These are phyloP conservation scores for Helicostylum pulchrum DNA, from an alignment of 192 early-diverging fungal species.

Conservation along the genomic window DNA sequence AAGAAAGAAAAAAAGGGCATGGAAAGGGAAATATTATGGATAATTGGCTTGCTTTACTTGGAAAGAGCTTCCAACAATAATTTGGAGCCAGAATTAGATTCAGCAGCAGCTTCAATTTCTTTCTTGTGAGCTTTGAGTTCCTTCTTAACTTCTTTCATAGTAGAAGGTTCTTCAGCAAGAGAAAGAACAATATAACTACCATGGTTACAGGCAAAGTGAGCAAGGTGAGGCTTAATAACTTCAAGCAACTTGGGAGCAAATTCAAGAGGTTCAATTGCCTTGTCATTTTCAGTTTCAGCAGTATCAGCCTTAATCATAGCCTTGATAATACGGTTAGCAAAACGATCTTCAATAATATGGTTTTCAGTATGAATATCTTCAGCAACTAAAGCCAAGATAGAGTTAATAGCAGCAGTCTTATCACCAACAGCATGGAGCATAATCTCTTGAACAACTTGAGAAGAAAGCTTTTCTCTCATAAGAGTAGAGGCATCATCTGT, in stretches of 20 bases:
- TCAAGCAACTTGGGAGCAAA: constrained; percentile 37
- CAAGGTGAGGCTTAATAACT: constrained; percentile 25
- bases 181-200: constrained; percentile 40
- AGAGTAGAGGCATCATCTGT: constrained; percentile 50
- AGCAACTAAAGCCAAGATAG: constrained; percentile 38
- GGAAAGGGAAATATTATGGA: too few relatives aligned
- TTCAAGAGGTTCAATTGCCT: constrained; percentile 31
- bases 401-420: constrained; percentile 38
- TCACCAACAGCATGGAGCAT: constrained; percentile 61
- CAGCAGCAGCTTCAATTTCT: constrained; percentile 42
- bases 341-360: constrained; percentile 42
- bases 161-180: constrained; percentile 34
- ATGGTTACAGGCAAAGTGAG: constrained; percentile 35
- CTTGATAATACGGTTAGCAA: constrained; percentile 52
- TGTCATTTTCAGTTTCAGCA: constrained; percentile 34
- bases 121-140: constrained; percentile 57
- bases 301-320: constrained; percentile 42
- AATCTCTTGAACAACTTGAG: constrained; percentile 69
- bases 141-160: constrained; percentile 32
- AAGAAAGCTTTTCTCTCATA: constrained; percentile 62
- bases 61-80: constrained; percentile 20
- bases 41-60: too few relatives aligned
- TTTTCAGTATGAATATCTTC: constrained; percentile 38
- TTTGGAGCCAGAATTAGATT: constrained; percentile 25
- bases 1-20: too few relatives aligned